Evolutionary conservation across 139 green algal genomes (phyloP).

Genomic region (Chlamydomonas sp.): DNA sequence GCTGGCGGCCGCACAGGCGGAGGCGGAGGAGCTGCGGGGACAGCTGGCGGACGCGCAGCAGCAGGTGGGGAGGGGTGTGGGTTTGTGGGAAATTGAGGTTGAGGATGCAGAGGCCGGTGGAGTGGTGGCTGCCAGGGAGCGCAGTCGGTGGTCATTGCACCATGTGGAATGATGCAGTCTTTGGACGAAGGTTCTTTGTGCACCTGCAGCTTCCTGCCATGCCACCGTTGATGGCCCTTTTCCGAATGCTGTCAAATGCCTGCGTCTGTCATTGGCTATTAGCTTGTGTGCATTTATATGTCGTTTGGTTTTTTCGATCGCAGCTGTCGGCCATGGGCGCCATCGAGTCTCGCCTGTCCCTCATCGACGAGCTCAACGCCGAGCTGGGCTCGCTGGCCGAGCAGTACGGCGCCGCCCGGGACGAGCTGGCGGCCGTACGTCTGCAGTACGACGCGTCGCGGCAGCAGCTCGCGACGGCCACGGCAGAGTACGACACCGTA

Average conservation of each 20-base stretch:
- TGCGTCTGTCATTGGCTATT: neutral
- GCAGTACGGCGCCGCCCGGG: slow-evolving; percentile 8
- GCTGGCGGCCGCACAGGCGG: neutral
- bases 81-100: neutral
- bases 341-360: slow-evolving; percentile 9
- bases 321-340: neutral
- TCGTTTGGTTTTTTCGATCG: neutral
- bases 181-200: too few relatives aligned
- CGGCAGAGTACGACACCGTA: too few relatives aligned
- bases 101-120: too few relatives aligned
- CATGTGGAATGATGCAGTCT: too few relatives aligned
- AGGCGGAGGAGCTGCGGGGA: neutral
- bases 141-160: too few relatives aligned
- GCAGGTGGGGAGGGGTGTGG: slow-evolving; percentile 2
- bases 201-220: too few relatives aligned
- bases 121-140: too few relatives aligned
- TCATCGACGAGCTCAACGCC: slow-evolving; percentile 29
- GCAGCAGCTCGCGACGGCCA: too few relatives aligned
- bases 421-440: neutral
- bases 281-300: neutral
- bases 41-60: neutral
- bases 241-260: too few relatives aligned
- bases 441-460: neutral
- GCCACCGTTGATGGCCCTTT: too few relatives aligned
- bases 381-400: slow-evolving; percentile 24